Evolutionary conservation across 306 rosid genomes (phyloP).

Genomic region (Prosopis cineraria): DNA sequence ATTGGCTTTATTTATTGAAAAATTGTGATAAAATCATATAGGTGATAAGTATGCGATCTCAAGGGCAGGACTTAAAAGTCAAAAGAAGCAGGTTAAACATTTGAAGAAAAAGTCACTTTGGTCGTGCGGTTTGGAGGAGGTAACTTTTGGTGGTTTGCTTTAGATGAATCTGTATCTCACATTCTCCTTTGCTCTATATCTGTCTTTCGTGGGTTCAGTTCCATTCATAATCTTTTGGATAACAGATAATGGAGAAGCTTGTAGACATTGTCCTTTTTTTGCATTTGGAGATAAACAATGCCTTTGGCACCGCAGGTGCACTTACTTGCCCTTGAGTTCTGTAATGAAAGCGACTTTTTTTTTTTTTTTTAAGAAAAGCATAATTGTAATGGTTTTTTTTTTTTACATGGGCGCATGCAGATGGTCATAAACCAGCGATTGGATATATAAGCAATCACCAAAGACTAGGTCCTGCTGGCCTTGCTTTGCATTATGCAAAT

Average conservation of each 20-base stretch:
- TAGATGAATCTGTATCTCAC: slow-evolving; percentile 30
- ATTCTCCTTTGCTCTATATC: slow-evolving; percentile 5
- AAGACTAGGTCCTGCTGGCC: slow-evolving; percentile 77
- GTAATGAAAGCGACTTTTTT: slow-evolving; percentile 10
- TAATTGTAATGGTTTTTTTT: slow-evolving; percentile 28
- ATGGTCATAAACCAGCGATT: slow-evolving; percentile 40
- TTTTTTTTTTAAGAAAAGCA: too few species aligned
- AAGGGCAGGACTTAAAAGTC: slow-evolving; percentile 68
- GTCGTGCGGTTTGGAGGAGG: slow-evolving; percentile 86
- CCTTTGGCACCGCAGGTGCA: slow-evolving; percentile 54
- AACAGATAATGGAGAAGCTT: slow-evolving; percentile 75
- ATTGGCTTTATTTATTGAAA: not conserved
- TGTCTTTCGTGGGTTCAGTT: not conserved
- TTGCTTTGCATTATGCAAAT: slow-evolving; percentile 81
- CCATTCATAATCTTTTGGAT: slow-evolving; percentile 36
- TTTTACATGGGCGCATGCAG: slow-evolving; percentile 50
- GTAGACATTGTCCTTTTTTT: slow-evolving; percentile 68
- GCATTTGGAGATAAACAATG: slow-evolving; percentile 62
- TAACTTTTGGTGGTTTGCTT: slow-evolving; percentile 37
- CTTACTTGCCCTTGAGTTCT: slow-evolving; percentile 15
- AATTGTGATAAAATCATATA: slow-evolving; percentile 27
- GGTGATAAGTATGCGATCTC: slow-evolving; percentile 59
- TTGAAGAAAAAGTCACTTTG: slow-evolving; percentile 83
- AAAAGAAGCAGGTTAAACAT: slow-evolving; percentile 60
- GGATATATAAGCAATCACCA: slow-evolving; percentile 44